Evolutionary conservation across 179 eudicot species (phyloP), one percentile per base, ranked within the genome.

Genomic region (Nepenthes alata): DNA sequence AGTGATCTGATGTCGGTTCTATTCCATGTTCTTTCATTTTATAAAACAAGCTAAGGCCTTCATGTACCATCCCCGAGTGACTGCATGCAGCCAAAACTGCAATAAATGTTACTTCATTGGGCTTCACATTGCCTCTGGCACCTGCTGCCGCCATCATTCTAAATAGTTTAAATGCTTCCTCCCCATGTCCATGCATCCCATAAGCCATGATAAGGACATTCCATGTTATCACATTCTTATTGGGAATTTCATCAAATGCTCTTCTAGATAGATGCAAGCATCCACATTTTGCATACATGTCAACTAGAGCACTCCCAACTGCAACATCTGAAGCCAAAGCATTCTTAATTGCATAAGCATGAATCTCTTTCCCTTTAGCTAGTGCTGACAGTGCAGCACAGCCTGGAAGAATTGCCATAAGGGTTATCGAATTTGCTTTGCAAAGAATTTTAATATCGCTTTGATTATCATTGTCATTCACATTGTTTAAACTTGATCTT

Each of bases 251-350:
- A 53, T 78, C 69, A 53, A 78, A 78, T 53, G 75, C 82, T 65
- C 73, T 72, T 48, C 61, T 72, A 25, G 74, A 65, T 37, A 72
- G 62, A 56, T 62, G 60, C 72, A 78, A 75, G 48, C 82, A 72
- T 37, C 82, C 79, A 67, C 82, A 78, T 75, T 78, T 78, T 25
- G 82, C 77, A 39, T 78, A 78, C 82, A 78, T 72, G 57, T 78
- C 82, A 57, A 72, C 74, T 37, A 78, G 65, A 7, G 82, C 82
- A 75, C 79, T 78, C 25, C 82, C 82, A 55, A 78, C 79, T 16
- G 72, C 68, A 52, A 75, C 70, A 55, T 78, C 79, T n/a, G 71
- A 71, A 55, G 77, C 74, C 62, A 75, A 52, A 66, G 55, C 63
- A 48, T 66, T 76, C 63, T 64, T 72, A 6, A 78, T 53, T 50